Percentiles rank a stretch among this genome's conserved stretches.
Conservation (phyloP, 2,329 filamentous ascomycete genomes). For the Aureobasidium vineae region DNA sequence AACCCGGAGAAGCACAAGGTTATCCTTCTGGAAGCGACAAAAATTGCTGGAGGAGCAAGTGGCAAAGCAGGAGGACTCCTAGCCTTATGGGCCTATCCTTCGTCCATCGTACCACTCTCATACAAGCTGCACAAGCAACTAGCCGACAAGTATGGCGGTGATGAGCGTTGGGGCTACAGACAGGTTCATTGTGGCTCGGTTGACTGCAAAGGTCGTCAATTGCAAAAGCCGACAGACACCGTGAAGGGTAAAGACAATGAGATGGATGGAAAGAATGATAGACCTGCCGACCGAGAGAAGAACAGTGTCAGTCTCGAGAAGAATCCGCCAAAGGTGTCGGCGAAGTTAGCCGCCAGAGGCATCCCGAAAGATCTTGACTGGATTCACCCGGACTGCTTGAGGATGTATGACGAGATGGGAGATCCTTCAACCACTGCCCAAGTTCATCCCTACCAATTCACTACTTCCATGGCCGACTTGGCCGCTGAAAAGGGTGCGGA, state of each 20-base stretch:
- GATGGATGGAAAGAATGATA: conserved; percentile 36
- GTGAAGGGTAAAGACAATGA: conserved; percentile 34
- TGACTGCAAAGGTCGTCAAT: conserved; percentile 43
- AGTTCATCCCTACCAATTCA: conserved; percentile 91
- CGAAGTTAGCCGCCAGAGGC: conserved; percentile 55
- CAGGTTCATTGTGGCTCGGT: conserved; percentile 70
- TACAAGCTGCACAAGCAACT: conserved; percentile 81
- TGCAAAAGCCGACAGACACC: conserved; percentile 31
- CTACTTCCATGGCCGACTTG: conserved; percentile 74
- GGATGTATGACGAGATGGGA: conserved; percentile 79
- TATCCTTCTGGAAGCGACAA: conserved; percentile 80
- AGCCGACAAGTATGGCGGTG: conserved; percentile 77
- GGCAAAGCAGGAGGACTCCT: conserved; percentile 93
- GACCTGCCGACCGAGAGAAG: conserved; percentile 34
- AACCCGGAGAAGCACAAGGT: conserved; percentile 72
- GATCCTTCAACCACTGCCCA: conserved; percentile 79
- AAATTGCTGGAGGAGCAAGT: conserved; percentile 85
- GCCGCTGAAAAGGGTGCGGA: conserved; percentile 60
- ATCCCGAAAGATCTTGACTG: conserved; percentile 81
- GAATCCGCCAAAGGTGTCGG: conserved; percentile 51
- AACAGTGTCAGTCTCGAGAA: conserved; percentile 56
- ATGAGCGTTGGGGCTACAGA: conserved; percentile 81
- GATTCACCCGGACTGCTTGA: conserved; percentile 67
- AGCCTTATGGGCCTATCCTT: conserved; percentile 87
- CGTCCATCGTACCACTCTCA: conserved; percentile 77